Conservation (phyloP, 2,329 filamentous ascomycete genomes). For the Trichoderma polysporum region DNA sequence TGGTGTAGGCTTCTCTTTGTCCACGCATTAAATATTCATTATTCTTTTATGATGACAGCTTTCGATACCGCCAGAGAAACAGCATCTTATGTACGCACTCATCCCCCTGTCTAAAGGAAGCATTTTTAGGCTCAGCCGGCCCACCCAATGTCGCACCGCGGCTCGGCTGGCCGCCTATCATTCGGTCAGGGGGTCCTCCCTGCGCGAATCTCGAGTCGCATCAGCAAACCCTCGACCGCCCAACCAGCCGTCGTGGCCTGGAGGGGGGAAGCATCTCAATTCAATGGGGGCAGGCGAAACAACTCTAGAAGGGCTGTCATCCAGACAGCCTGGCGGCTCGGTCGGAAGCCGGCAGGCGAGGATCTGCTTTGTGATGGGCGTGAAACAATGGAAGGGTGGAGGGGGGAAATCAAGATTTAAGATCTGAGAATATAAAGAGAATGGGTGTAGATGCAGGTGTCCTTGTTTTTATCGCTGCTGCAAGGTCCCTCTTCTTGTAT, state of each 20-base stretch:
- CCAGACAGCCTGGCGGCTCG: not conserved
- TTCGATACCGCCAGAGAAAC: not conserved
- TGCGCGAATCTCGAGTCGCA: conserved; percentile 6
- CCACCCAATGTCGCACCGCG: conserved; percentile 14
- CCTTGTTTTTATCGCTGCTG: not conserved
- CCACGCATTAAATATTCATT: not conserved
- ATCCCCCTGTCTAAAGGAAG: conserved; percentile 1
- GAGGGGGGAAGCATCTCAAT: not conserved
- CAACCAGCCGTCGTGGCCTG: conserved; percentile 7
- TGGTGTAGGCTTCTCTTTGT: not conserved
- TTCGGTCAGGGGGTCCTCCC: not conserved
- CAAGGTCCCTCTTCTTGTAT: conserved; percentile 14
- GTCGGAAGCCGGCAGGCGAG: not conserved
- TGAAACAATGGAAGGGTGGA: not conserved
- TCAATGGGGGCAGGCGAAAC: not conserved
- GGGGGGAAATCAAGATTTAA: not conserved
- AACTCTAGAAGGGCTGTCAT: not conserved
- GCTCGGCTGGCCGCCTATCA: conserved; percentile 18
- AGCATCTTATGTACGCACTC: not conserved
- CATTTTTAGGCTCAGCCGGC: not conserved
- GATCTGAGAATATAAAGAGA: not conserved
- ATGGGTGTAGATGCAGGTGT: not conserved
- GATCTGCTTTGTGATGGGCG: not conserved
- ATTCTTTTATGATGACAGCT: not conserved
- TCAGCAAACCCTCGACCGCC: not conserved